Evolutionary conservation across 2,329 filamentous ascomycete species (phyloP), one percentile per base, ranked within the genome.

Genomic region (Curvularia spicifera): DNA sequence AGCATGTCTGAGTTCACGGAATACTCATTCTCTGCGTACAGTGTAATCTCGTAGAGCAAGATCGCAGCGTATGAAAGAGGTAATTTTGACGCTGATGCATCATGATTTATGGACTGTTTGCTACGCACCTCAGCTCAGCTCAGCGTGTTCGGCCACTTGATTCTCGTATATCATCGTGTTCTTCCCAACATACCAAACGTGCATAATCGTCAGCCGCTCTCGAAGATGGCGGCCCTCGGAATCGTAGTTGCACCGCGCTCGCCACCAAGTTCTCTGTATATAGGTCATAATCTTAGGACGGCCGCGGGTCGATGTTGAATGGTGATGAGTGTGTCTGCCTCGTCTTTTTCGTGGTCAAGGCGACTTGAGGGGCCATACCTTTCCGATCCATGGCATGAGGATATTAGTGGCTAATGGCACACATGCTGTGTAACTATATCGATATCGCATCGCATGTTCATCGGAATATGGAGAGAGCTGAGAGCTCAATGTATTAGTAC

Each of bases 161-260:
- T 61, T 58, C 49, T 63, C 58, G 54, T 45, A 35, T 28, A 39
- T 39, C 45, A 55, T 61, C 49, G 51, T 58, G 22, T 26, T 26
- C 33, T 33, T 50, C 24, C 50, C 49, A 47, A 57, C 31, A 53
- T 62, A 54, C 60, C 50, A 55, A 50, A 60, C 35, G 40, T 44
- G 47, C 60, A 62, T 33, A n/a, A 6, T 35, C 28, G 37, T 51
- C 56, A 52, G 48, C 39, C 52, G 43, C 26, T 43, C 20, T 50
- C 15, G 13, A 51, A 24, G 37, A 48, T 39, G 29, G 42, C 33
- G 18, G 18, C n/a, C 31, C 42, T 52, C 29, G 31, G 48, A 43
- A 54, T 44, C 29, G 49, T 13, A 15, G 57, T 62, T 46, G 33
- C 60, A 60, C 60, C 48, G 44, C 49, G n/a, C 40, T 39, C 18